Evolutionary conservation across 2,329 filamentous ascomycete species (phyloP).

Genomic region (Diplodia mutila): DNA sequence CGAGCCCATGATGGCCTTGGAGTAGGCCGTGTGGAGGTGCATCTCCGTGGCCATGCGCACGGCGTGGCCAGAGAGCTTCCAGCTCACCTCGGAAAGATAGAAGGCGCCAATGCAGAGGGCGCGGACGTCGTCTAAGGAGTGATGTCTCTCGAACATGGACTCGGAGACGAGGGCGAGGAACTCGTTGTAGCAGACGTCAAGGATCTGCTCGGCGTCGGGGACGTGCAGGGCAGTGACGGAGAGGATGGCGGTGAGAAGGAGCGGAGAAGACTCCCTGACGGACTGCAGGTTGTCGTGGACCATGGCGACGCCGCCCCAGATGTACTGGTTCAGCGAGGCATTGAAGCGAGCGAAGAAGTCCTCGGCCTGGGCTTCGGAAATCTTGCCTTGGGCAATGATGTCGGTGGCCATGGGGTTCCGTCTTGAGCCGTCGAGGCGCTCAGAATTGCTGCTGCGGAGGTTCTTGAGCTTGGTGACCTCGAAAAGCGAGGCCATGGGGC

Average conservation of each 20-base stretch:
- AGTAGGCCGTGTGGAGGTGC: constrained; percentile 45
- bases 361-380: constrained; percentile 36
- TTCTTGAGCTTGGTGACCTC: constrained; percentile 41
- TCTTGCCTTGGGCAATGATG: constrained; percentile 39
- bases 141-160: constrained; percentile 40
- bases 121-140: constrained; percentile 45
- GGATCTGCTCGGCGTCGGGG: constrained; percentile 34
- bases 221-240: constrained; percentile 38
- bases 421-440: constrained; percentile 30
- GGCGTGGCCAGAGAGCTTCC: constrained; percentile 45
- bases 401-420: constrained; percentile 36
- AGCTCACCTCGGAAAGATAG: constrained; percentile 46
- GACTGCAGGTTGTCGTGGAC: constrained; percentile 37
- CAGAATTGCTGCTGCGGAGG: constrained; percentile 35
- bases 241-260: constrained; percentile 39
- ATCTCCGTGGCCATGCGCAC: constrained; percentile 47
- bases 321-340: constrained; percentile 37
- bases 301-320: constrained; percentile 40
- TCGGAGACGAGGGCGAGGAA: constrained; percentile 40
- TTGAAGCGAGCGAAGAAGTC: constrained; percentile 38
- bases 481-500: constrained; percentile 42
- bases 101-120: constrained; percentile 46
- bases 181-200: constrained; percentile 39
- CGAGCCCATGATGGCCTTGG: constrained; percentile 41
- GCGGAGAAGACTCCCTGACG: constrained; percentile 37